Evolutionary conservation across 2,329 filamentous ascomycete genomes (phyloP), one percentile per base, ranked within the genome.

Genomic region (Exophiala bonariae): DNA sequence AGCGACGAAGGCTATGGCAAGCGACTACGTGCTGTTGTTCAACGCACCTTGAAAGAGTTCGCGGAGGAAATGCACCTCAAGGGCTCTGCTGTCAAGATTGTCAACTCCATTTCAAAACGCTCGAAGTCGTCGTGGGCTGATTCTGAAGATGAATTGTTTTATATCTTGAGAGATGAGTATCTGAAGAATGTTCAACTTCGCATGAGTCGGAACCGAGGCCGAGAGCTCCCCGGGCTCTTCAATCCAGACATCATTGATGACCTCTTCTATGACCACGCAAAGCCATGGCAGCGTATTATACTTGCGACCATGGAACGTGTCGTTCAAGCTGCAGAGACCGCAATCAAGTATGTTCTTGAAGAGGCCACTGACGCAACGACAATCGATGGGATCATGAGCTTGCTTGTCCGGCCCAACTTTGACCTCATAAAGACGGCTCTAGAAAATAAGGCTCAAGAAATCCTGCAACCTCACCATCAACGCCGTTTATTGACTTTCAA

Each of bases 391-490:
- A 36, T 69, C 4, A 36, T 60, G 20, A 33, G 40, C 3, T 16
- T 37, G 0, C 17, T 65, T 2, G 18, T 67, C 9, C 43, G 43
- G 0, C 58, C 63, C 0, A 54, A 59, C n/a, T 37, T 68, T 7
- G 56, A 66, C 3, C 44, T 18, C 7, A 35, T 54, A 17, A 20
- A 35, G 11, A 6, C 14, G 5, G 54, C 52, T 3, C 63, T 77
- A 1, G 61, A 70, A 5, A 48, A 54, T 0, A 78, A 78, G 55
- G 62, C 73, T 1, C 42, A 48, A 0, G 70, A 76, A 41, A 57
- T 84, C 2, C 59, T 83, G 0, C 57, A 62, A 9, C 74, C 65
- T 4, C 69, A 77, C 61, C 74, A 67, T 50, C 60, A 62, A 7
- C 57, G 64, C 1, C 63, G 66, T 47, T 61, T 64, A 0, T 61